Evolutionary conservation across 2,329 filamentous ascomycete species (phyloP).

Genomic region (Ophiocordyceps camponoti-leonardi): DNA sequence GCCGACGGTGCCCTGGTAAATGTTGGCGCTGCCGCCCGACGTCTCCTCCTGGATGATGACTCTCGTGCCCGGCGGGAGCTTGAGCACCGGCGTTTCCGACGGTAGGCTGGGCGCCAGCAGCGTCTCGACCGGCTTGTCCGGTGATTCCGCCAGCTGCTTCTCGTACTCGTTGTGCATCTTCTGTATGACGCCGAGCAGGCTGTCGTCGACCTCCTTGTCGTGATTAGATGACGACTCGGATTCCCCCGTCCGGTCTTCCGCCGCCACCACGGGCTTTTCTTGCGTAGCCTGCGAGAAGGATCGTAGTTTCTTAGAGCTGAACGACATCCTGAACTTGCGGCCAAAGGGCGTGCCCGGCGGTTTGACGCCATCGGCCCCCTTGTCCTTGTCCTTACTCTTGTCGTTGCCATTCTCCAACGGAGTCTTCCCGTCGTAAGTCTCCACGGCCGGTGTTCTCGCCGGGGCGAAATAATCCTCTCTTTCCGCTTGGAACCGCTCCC

Average conservation of each 20-base stretch:
- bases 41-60: conserved; percentile 56
- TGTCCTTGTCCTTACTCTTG: conserved; percentile 27
- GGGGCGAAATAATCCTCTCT: conserved; percentile 65
- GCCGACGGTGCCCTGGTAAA: conserved; percentile 80
- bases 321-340: conserved; percentile 74
- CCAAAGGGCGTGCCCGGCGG: conserved; percentile 49
- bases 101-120: conserved; percentile 51
- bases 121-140: conserved; percentile 38
- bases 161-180: conserved; percentile 60
- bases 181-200: conserved; percentile 54
- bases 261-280: conserved; percentile 48
- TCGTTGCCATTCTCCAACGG: conserved; percentile 31
- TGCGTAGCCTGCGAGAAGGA: conserved; percentile 40
- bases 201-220: conserved; percentile 61
- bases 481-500: conserved; percentile 46
- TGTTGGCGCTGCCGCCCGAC: conserved; percentile 53
- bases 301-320: conserved; percentile 71
- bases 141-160: conserved; percentile 39
- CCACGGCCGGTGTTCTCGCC: conserved; percentile 18
- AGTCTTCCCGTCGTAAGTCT: conserved; percentile 28
- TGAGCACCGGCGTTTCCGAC: conserved; percentile 60
- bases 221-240: conserved; percentile 45
- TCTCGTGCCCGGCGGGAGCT: conserved; percentile 48
- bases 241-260: conserved; percentile 62
- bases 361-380: conserved; percentile 34